Evolutionary conservation across 2,329 filamentous ascomycete species (phyloP).

Genomic region (Drechslera avenae): DNA sequence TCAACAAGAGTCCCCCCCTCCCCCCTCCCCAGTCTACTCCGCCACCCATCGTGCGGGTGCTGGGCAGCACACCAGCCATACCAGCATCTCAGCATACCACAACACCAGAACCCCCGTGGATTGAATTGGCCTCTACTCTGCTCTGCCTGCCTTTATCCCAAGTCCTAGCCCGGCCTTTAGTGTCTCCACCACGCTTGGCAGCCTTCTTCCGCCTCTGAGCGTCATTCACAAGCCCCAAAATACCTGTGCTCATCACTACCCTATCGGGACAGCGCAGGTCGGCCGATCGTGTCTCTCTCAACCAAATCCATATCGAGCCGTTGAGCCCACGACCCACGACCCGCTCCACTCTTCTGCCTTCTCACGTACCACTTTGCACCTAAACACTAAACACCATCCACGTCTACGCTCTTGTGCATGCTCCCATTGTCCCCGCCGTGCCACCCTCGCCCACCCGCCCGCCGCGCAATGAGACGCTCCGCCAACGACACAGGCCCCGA

Average conservation of each 20-base stretch:
- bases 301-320: conserved; percentile 22
- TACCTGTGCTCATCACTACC: conserved; percentile 21
- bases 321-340: conserved; percentile 17
- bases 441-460: conserved; percentile 1
- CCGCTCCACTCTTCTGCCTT: conserved; percentile 1
- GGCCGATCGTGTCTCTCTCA: conserved; percentile 24
- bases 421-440: conserved; percentile 6
- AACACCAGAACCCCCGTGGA: too few species aligned
- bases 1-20: conserved; percentile 15
- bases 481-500: conserved; percentile 18
- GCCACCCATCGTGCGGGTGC: too few species aligned
- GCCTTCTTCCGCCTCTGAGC: conserved; percentile 19
- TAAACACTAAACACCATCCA: not conserved
- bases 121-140: not conserved
- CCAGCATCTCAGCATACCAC: too few species aligned
- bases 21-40: too few species aligned
- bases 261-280: conserved; percentile 15
- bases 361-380: not conserved
- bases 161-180: conserved; percentile 9
- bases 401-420: not conserved
- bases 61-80: too few species aligned
- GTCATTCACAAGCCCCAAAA: conserved; percentile 25
- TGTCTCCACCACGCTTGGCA: conserved; percentile 20
- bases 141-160: not conserved
- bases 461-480: conserved; percentile 39